Conservation (phyloP, 306 rosid genomes). For the Prunus campanulata region DNA sequence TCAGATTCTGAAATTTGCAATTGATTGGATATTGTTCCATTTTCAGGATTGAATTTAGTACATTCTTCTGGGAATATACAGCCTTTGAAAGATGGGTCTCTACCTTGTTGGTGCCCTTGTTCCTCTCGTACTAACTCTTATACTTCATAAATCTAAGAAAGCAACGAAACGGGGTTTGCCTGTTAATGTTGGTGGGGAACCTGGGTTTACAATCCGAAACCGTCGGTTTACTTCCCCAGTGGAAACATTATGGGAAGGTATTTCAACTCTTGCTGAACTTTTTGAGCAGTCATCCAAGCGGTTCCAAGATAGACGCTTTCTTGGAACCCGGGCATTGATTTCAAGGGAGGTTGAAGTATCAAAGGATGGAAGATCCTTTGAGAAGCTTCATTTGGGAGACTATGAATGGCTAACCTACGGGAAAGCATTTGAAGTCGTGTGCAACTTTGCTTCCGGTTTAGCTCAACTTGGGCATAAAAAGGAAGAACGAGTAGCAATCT, state of each 20-base stretch:
- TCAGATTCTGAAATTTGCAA: too few species aligned
- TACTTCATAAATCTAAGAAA: constrained; percentile 46
- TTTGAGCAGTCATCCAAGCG: constrained; percentile 64
- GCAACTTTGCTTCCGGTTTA: constrained; percentile 75
- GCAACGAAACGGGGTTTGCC: constrained; percentile 63
- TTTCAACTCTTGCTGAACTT: constrained; percentile 77
- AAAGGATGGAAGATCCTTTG: constrained; percentile 67
- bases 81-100: constrained; percentile 47
- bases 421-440: constrained; percentile 58
- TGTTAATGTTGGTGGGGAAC: constrained; percentile 63
- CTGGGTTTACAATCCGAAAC: constrained; percentile 64
- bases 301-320: constrained; percentile 47
- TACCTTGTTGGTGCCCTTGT: constrained; percentile 58
- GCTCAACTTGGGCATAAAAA: constrained; percentile 56
- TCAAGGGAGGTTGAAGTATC: constrained; percentile 52
- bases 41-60: constrained; percentile 28
- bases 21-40: constrained; percentile 2
- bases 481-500: constrained; percentile 83
- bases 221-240: constrained; percentile 40
- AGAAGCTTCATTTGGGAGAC: constrained; percentile 85
- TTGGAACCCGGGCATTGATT: constrained; percentile 75
- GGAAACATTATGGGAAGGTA: constrained; percentile 67
- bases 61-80: constrained; percentile 4
- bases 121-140: constrained; percentile 58
- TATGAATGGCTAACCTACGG: constrained; percentile 80